Percentiles rank a stretch among this genome's conserved stretches.
These are phyloP conservation scores for Boletus rufocinnamomeus DNA, from an alignment of 768 basidiomycete species.

Conservation along the genomic window DNA sequence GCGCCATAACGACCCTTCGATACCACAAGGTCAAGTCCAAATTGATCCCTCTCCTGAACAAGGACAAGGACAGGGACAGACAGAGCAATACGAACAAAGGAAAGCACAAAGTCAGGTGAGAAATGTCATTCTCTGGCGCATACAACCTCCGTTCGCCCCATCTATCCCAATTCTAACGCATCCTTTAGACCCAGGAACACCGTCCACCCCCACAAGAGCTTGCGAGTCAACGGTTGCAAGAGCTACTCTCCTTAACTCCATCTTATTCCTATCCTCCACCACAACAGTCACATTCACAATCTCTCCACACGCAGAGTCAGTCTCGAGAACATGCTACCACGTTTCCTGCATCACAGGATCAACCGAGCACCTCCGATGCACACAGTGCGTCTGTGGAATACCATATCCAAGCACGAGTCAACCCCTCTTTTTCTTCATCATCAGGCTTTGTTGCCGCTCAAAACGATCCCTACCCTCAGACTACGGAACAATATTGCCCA, in stretches of 20 bases:
- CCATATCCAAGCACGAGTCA: neutral
- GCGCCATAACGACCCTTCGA: neutral
- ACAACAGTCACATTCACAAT: neutral
- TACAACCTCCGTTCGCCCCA: neutral
- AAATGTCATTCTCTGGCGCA: neutral
- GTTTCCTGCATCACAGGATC: neutral
- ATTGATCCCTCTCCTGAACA: neutral
- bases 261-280: constrained; percentile 3
- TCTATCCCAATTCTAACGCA: neutral
- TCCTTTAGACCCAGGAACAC: constrained; percentile 1
- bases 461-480: constrained; percentile 4
- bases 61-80: constrained; percentile 1
- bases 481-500: constrained; percentile 7
- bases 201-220: constrained; percentile 11
- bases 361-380: neutral
- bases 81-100: constrained; percentile 5
- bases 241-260: constrained; percentile 21
- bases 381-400: neutral
- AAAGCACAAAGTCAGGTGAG: constrained; percentile 11
- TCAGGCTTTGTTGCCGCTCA: neutral
- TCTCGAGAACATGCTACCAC: neutral
- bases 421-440: constrained; percentile 9
- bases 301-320: constrained; percentile 1
- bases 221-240: constrained; percentile 26
- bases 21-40: neutral